phyloP scores from a whole-genome alignment of 352 stramenopile species.

The Globisporangium emineosum region DNA sequence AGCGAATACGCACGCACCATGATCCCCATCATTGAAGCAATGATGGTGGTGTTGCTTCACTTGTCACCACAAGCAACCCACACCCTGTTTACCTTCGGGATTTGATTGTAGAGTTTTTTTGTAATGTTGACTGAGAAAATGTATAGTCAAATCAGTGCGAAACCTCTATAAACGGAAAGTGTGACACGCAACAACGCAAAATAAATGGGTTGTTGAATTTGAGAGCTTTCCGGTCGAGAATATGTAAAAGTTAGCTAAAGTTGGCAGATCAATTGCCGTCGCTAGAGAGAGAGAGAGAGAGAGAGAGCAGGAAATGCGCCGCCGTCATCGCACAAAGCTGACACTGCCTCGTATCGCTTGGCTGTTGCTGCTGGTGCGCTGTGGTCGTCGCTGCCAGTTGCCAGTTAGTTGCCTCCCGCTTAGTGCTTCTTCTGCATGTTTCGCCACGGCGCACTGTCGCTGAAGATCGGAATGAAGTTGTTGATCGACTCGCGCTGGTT shows the following conservation, averaged over 20 bases:
- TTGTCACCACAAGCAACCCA: neutral
- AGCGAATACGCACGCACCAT: conserved; percentile 14
- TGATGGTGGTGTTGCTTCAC: neutral
- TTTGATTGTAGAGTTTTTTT: neutral
- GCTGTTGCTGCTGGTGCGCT: neutral
- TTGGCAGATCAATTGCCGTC: conserved; percentile 5
- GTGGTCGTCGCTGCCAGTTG: neutral
- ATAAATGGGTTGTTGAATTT: neutral
- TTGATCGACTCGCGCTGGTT: conserved; percentile 98
- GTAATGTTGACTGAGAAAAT: neutral
- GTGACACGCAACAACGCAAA: neutral
- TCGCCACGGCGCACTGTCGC: conserved; percentile 92
- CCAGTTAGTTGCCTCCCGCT: too few relatives aligned
- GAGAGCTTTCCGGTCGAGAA: too few relatives aligned
- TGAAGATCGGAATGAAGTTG: conserved; percentile 99
- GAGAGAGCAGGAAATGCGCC: neutral
- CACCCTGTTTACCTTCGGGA: too few relatives aligned
- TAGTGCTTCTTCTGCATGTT: conserved; percentile 57
- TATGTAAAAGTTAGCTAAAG: conserved; percentile 9
- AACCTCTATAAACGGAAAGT: neutral
- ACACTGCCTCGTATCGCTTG: neutral
- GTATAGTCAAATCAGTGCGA: neutral
- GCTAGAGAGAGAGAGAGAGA: too few relatives aligned
- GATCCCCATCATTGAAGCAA: conserved; percentile 12
- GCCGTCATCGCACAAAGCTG: neutral